These are phyloP conservation scores for Baorangia bicolor DNA, from an alignment of 768 basidiomycete species.

Conservation along the genomic window DNA sequence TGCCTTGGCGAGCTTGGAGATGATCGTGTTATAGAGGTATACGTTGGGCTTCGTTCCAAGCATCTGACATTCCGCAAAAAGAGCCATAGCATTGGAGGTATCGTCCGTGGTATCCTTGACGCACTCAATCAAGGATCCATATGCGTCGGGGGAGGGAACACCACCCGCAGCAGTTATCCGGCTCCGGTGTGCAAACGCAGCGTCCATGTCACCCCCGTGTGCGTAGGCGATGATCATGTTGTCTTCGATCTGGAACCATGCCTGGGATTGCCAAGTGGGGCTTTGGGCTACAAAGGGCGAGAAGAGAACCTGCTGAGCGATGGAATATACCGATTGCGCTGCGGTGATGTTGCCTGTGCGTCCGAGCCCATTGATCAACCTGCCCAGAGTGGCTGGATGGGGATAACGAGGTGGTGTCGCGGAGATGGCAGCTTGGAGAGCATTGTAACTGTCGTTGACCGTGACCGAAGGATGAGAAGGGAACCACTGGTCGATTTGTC, in stretches of 20 bases:
- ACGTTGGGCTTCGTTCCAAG: constrained; percentile 74
- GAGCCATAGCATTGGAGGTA: constrained; percentile 77
- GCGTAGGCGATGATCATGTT: constrained; percentile 86
- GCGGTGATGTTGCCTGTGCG: constrained; percentile 59
- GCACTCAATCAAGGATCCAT: constrained; percentile 83
- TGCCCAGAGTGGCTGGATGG: constrained; percentile 48
- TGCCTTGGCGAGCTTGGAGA: constrained; percentile 92
- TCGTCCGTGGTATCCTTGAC: constrained; percentile 97
- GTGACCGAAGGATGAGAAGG: constrained; percentile 29
- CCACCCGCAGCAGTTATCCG: constrained; percentile 77
- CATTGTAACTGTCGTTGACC: constrained; percentile 43
- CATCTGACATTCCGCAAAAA: constrained; percentile 76
- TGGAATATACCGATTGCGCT: constrained; percentile 62
- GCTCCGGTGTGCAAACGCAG: constrained; percentile 76
- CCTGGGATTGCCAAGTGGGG: constrained; percentile 48
- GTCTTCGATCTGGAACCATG: constrained; percentile 84
- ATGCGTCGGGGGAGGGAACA: constrained; percentile 84
- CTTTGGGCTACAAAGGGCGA: constrained; percentile 37
- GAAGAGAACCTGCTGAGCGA: constrained; percentile 61
- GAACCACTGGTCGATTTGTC: constrained; percentile 35
- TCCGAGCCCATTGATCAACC: constrained; percentile 68
- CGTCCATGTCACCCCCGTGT: constrained; percentile 74
- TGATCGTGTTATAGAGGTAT: constrained; percentile 96
- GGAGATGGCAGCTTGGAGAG: constrained; percentile 47
- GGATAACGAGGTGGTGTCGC: constrained; percentile 46